Evolutionary conservation across 176 grass and related monocot genomes (phyloP), one percentile per base, ranked within the genome.

Genomic region (Miscanthus lutarioriparius): DNA sequence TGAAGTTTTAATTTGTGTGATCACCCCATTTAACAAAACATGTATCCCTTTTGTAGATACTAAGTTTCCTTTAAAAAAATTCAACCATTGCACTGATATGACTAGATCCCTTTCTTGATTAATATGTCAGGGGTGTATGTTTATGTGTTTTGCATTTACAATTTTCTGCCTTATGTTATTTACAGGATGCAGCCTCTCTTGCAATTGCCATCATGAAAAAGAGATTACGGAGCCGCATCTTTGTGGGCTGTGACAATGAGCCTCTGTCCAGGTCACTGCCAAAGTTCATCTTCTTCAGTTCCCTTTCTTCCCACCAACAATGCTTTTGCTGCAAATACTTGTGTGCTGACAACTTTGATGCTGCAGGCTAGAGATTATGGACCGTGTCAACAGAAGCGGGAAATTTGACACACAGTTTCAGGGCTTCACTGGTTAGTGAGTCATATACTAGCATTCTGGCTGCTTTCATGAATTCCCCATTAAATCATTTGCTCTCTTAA

Each of bases 351-450:
- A 65, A 16, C 74, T 54, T 86, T n/a, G 22, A 61, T 30, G 76
- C 75, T 39, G 65, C 82, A 93, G 95, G 89, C 89, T 92, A 90
- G 83, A 98, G 85, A 88, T 98, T 66, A 98, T 98, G 92, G 89
- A 93, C 78, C 74, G 70, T 75, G 87, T 93, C 64, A 89, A 98
- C 63, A 75, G 19, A 47, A 95, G 96, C 59, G 92, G 87, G 10
- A 88, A 95, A 74, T 95, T 93, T 85, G 85, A 77, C 35, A 75
- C 25, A 8, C 87, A 95, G 12, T 98, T 98, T 71, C 62, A 88
- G 61, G 89, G 91, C 47, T 98, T 98, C 82, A 92, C 89, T 54
- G 89, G 92, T 87, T 83, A 80, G 38, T 33, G 23, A 26, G 83
- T 36, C 36, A 43, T 26, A 38, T 44, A 6, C 22, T 63, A 26